These are phyloP conservation scores for Microsporum ferrugineum DNA, from an alignment of 2,329 filamentous ascomycete genomes.

Conservation along the genomic window DNA sequence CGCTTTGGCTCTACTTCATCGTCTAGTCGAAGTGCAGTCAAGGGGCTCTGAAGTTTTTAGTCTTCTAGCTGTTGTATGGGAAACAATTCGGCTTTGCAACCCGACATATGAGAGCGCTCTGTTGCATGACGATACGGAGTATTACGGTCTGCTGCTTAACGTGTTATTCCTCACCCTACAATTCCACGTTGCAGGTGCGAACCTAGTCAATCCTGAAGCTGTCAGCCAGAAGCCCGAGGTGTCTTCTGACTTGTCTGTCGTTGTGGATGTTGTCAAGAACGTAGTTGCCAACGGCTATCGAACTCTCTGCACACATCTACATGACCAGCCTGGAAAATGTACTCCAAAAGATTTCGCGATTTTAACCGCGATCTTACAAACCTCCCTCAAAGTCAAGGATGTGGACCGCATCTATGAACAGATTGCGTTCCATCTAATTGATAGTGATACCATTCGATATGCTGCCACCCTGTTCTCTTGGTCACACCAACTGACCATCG, in stretches of 20 bases:
- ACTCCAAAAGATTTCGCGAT: conserved; percentile 73
- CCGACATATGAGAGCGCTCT: conserved; percentile 50
- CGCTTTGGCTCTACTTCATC: conserved; percentile 69
- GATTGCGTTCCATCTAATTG: conserved; percentile 56
- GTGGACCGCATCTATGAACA: conserved; percentile 60
- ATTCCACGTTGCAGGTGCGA: conserved; percentile 31
- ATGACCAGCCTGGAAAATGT: conserved; percentile 56
- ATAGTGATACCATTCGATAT: conserved; percentile 60
- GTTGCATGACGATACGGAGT: conserved; percentile 47
- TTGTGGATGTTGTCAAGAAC: conserved; percentile 68
- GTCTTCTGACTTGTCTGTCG: conserved; percentile 41
- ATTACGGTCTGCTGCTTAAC: conserved; percentile 75
- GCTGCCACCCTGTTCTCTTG: conserved; percentile 85
- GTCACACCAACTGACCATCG: conserved; percentile 69
- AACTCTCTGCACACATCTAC: conserved; percentile 66
- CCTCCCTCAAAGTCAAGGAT: conserved; percentile 65
- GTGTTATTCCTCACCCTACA: conserved; percentile 72
- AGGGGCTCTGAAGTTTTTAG: conserved; percentile 41
- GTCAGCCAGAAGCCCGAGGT: conserved; percentile 28
- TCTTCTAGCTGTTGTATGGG: conserved; percentile 50
- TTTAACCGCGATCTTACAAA: conserved; percentile 77
- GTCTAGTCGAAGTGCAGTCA: conserved; percentile 51
- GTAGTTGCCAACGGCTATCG: conserved; percentile 75
- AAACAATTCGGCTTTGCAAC: conserved; percentile 44
- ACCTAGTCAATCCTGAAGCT: conserved; percentile 26